A percentile compares a stretch with the other conserved stretches of the same genome.
Conservation (phyloP, 2,329 filamentous ascomycete genomes). For the Xylariaceae sp. region DNA sequence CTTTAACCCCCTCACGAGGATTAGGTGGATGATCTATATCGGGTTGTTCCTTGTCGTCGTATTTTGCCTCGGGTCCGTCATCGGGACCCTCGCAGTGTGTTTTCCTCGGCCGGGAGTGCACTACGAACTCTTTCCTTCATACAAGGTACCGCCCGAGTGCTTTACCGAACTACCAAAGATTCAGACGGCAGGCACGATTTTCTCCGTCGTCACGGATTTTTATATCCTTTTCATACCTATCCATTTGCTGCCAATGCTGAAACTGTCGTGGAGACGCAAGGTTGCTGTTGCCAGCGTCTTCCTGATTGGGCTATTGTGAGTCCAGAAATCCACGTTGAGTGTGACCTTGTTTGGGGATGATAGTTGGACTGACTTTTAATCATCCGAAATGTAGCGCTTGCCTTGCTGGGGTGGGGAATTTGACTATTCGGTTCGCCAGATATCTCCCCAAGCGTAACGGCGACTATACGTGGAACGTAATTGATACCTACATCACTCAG, state of each 20-base stretch:
- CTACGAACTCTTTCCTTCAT: background rate
- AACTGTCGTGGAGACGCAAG: conserved; percentile 22
- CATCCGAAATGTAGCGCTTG: conserved; percentile 11
- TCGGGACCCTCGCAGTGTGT: conserved; percentile 19
- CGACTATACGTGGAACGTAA: conserved; percentile 22
- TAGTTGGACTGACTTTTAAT: background rate
- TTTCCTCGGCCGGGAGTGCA: background rate
- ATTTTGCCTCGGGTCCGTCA: conserved; percentile 9
- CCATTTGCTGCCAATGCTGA: conserved; percentile 16
- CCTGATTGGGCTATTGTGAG: conserved; percentile 21
- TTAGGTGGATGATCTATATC: conserved; percentile 21
- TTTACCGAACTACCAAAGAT: background rate
- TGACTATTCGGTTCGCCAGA: conserved; percentile 16
- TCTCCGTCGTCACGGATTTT: conserved; percentile 20
- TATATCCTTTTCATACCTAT: conserved; percentile 27
- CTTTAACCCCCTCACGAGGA: conserved; percentile 14
- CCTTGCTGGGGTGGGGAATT: conserved; percentile 16
- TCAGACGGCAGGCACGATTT: conserved; percentile 15
- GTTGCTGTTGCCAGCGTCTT: conserved; percentile 21
- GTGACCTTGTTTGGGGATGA: background rate
- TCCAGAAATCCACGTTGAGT: background rate
- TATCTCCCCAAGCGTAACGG: background rate
- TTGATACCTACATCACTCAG: conserved; percentile 22
- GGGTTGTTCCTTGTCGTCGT: conserved; percentile 10
- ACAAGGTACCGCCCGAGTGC: background rate